Evolutionary conservation across 352 stramenopile genomes (phyloP).

Genomic region (Plasmopara viticola): DNA sequence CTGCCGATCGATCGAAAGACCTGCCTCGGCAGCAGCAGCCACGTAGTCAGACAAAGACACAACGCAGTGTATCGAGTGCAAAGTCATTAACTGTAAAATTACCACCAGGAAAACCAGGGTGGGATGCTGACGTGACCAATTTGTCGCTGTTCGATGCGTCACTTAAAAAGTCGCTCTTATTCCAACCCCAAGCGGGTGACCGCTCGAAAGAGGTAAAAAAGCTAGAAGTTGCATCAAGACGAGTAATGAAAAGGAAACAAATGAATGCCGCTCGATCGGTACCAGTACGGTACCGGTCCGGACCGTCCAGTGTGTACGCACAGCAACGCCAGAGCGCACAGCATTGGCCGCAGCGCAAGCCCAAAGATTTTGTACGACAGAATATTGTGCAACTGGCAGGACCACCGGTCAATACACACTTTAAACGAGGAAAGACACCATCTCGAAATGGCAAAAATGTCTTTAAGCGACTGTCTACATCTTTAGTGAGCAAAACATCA

Average conservation of each 20-base stretch:
- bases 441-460: conserved; percentile 18
- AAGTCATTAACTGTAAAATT: neutral
- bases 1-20: conserved; percentile 8
- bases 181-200: conserved; percentile 39
- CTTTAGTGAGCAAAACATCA: conserved; percentile 17
- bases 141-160: conserved; percentile 40
- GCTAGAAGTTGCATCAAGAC: neutral
- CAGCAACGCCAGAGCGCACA: conserved; percentile 17
- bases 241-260: conserved; percentile 1
- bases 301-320: conserved; percentile 26
- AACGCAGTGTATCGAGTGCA: neutral
- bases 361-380: conserved; percentile 49
- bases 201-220: conserved; percentile 22
- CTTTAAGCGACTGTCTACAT: conserved; percentile 39
- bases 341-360: conserved; percentile 16
- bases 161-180: conserved; percentile 49
- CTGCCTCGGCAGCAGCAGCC: conserved; percentile 1
- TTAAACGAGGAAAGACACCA: neutral
- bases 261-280: neutral
- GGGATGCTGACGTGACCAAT: conserved; percentile 34
- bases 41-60: conserved; percentile 1
- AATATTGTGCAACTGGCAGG: conserved; percentile 54
- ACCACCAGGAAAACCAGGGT: conserved; percentile 25
- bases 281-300: conserved; percentile 12
- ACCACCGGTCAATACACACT: conserved; percentile 4